These are phyloP conservation scores for Aristolochia californica DNA, from an alignment of 164 flowering plant genomes.

Conservation along the genomic window DNA sequence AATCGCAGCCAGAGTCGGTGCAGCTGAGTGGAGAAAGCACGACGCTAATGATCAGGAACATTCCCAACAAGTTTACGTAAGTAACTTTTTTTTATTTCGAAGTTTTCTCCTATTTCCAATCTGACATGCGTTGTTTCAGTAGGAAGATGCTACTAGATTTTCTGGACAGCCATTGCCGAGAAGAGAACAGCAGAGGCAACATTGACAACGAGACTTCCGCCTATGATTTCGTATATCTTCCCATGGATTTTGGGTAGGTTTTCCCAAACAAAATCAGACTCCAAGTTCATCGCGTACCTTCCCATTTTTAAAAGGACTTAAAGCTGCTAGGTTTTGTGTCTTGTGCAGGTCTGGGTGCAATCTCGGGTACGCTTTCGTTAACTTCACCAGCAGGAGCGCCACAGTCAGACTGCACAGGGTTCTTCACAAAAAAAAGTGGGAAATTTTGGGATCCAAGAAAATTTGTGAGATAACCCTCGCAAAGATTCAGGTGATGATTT, in stretches of 20 bases:
- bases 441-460: conserved; percentile 27
- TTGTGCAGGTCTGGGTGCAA: conserved; percentile 40
- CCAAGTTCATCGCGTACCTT: not conserved
- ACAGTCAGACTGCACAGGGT: conserved; percentile 24
- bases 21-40: not conserved
- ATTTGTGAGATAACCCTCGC: conserved; percentile 37
- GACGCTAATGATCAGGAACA: conserved; percentile 16
- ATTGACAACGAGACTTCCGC: conserved; percentile 17
- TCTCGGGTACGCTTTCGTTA: conserved; percentile 80
- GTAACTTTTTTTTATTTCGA: too few relatives aligned
- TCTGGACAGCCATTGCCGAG: conserved; percentile 23
- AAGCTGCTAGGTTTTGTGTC: not conserved
- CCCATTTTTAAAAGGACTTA: not conserved
- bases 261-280: too few relatives aligned
- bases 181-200: conserved; percentile 7
- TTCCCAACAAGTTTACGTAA: conserved; percentile 14
- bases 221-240: conserved; percentile 69
- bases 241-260: conserved; percentile 61
- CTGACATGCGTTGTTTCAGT: conserved; percentile 8
- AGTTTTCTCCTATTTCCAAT: not conserved
- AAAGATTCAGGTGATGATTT: conserved; percentile 38
- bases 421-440: conserved; percentile 27
- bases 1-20: too few relatives aligned
- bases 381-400: conserved; percentile 40
- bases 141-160: conserved; percentile 19